A percentile compares a stretch with the other conserved stretches of the same genome.
These are phyloP conservation scores for Oryza brachyantha DNA, from an alignment of 176 grass and related monocot genomes.

Conservation along the genomic window DNA sequence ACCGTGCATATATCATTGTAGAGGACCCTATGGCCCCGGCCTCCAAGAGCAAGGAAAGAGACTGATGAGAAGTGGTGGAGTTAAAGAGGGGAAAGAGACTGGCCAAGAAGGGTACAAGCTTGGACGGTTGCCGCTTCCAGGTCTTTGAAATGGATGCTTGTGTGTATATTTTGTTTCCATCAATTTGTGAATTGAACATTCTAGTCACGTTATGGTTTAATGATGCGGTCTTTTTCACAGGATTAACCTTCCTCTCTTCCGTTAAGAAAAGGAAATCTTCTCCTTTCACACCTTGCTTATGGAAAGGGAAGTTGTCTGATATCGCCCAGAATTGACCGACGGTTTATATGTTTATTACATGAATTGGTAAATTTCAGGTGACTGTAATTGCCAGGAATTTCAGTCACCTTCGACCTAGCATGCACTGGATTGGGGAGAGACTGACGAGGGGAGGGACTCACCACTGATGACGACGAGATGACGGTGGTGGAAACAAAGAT, in stretches of 20 bases:
- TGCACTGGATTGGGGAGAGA: too few relatives aligned
- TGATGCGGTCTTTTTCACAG: background rate
- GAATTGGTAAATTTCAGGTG: too few relatives aligned
- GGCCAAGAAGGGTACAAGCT: constrained; percentile 28
- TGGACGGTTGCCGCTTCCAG: constrained; percentile 37
- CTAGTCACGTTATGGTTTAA: background rate
- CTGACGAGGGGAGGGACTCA: too few relatives aligned
- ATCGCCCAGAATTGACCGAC: too few relatives aligned
- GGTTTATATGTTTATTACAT: too few relatives aligned
- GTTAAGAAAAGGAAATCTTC: background rate
- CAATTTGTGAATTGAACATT: background rate
- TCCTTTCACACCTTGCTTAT: background rate
- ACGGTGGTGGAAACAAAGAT: too few relatives aligned
- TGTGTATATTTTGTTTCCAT: background rate
- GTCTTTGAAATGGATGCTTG: constrained; percentile 21
- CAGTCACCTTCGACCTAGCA: too few relatives aligned
- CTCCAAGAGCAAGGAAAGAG: constrained; percentile 16
- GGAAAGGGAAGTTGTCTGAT: background rate
- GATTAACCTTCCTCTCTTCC: background rate
- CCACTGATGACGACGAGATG: too few relatives aligned
- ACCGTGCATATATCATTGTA: background rate
- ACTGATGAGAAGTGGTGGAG: background rate
- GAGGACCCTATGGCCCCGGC: background rate
- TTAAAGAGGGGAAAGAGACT: constrained; percentile 44
- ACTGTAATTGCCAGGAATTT: too few relatives aligned